These are phyloP conservation scores for Nothophoma quercina DNA, from an alignment of 2,329 filamentous ascomycete species.

Conservation along the genomic window DNA sequence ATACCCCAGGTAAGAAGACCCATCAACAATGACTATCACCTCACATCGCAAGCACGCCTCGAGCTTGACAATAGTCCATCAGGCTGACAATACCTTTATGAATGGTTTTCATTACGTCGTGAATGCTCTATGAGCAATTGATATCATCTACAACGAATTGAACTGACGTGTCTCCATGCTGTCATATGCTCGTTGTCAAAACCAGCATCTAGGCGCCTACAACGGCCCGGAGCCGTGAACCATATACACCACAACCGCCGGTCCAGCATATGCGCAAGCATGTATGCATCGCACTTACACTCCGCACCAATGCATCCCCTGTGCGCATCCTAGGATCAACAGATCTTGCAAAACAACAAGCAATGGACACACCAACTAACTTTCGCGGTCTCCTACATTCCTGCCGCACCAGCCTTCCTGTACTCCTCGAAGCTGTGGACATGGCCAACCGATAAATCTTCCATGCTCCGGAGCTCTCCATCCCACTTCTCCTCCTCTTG, in stretches of 20 bases:
- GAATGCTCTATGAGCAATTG: neutral
- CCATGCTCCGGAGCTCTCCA: conserved; percentile 43
- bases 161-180: conserved; percentile 2
- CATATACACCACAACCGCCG: neutral
- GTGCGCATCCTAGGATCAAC: too few relatives aligned
- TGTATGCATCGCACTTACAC: neutral
- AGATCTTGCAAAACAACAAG: too few relatives aligned
- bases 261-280: neutral
- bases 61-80: neutral
- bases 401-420: conserved; percentile 49
- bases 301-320: neutral
- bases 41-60: too few relatives aligned
- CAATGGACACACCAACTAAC: too few relatives aligned
- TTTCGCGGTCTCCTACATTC: conserved; percentile 24
- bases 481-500: conserved; percentile 58
- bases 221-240: neutral
- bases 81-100: neutral
- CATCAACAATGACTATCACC: too few relatives aligned
- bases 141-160: conserved; percentile 11
- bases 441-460: conserved; percentile 32
- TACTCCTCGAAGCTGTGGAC: conserved; percentile 57
- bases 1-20: too few relatives aligned
- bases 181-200: neutral
- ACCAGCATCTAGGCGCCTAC: conserved; percentile 1
- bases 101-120: conserved; percentile 1